Conservation (phyloP, 2,329 filamentous ascomycete species). For the Pestalotiopsis fici region DNA sequence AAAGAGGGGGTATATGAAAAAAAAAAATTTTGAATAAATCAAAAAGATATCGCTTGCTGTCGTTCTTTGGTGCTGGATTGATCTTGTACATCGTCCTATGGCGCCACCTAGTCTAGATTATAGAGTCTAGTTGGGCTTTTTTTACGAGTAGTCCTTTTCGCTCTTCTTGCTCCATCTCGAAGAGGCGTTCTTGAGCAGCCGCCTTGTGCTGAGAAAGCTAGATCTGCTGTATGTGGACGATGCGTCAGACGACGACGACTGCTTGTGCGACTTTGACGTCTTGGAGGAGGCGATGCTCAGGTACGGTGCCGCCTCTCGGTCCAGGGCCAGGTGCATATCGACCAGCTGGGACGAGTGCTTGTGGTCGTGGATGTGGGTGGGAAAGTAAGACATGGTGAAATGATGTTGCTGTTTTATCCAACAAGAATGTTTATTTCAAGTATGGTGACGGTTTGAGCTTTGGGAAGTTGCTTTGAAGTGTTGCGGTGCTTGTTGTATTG, state of each 20-base stretch:
- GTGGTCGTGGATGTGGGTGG: not conserved
- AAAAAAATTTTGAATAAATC: not conserved
- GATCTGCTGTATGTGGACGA: not conserved
- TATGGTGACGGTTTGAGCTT: not conserved
- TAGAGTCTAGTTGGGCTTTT: not conserved
- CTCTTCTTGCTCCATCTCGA: not conserved
- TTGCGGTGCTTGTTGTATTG: not conserved
- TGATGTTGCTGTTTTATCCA: not conserved
- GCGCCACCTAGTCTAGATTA: too few relatives aligned
- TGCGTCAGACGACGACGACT: not conserved
- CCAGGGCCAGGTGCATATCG: not conserved
- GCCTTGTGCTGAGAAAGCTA: conserved; percentile 2
- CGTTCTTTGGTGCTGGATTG: not conserved
- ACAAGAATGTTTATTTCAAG: not conserved
- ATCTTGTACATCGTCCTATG: not conserved
- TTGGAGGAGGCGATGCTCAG: not conserved
- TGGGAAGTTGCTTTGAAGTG: not conserved
- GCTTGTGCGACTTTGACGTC: not conserved
- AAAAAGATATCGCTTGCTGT: not conserved
- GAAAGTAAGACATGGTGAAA: not conserved
- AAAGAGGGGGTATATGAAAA: not conserved
- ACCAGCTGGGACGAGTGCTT: not conserved
- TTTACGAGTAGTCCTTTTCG: not conserved
- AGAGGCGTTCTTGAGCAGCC: not conserved
- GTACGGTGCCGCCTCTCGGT: not conserved